Evolutionary conservation across 768 basidiomycete species (phyloP).

Genomic region (Agaricus subrufescens): DNA sequence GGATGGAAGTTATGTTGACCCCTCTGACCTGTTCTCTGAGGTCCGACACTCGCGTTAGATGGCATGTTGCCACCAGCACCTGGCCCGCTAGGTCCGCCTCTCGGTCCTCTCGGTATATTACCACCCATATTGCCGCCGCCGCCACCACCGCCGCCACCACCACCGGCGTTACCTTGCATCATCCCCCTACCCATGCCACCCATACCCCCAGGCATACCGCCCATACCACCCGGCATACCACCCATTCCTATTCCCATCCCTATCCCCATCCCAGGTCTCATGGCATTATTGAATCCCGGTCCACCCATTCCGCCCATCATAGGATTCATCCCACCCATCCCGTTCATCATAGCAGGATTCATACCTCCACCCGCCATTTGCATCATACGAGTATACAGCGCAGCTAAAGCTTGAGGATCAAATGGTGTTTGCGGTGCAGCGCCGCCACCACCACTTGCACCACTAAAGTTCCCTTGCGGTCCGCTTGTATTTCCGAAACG

Average conservation of each 20-base stretch:
- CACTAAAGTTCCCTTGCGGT: constrained; percentile 37
- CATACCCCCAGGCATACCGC: constrained; percentile 19
- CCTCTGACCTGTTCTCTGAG: constrained; percentile 65
- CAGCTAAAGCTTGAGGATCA: constrained; percentile 89
- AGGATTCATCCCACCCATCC: constrained; percentile 37
- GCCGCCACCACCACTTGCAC: constrained; percentile 17
- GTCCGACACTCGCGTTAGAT: constrained; percentile 56
- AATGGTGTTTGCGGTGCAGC: constrained; percentile 59
- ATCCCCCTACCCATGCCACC: constrained; percentile 25
- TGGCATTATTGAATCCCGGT: constrained; percentile 27
- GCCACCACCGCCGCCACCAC: constrained; percentile 29
- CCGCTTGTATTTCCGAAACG: constrained; percentile 14
- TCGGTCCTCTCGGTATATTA: constrained; percentile 63
- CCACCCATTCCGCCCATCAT: constrained; percentile 36
- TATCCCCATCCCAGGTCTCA: constrained; percentile 31
- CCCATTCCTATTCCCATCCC: constrained; percentile 42
- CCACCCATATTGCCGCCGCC: constrained; percentile 33
- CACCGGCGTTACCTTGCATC: constrained; percentile 26
- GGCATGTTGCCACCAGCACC: constrained; percentile 31
- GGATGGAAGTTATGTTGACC: constrained; percentile 84
- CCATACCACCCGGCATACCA: constrained; percentile 35
- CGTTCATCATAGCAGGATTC: constrained; percentile 60
- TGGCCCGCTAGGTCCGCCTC: constrained; percentile 51
- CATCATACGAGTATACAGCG: constrained; percentile 95
- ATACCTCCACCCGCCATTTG: constrained; percentile 64